Evolutionary conservation across 371 early-diverging fungal species (phyloP), one percentile per base, ranked within the genome.

Genomic region (Amoeboradix gromovi): DNA sequence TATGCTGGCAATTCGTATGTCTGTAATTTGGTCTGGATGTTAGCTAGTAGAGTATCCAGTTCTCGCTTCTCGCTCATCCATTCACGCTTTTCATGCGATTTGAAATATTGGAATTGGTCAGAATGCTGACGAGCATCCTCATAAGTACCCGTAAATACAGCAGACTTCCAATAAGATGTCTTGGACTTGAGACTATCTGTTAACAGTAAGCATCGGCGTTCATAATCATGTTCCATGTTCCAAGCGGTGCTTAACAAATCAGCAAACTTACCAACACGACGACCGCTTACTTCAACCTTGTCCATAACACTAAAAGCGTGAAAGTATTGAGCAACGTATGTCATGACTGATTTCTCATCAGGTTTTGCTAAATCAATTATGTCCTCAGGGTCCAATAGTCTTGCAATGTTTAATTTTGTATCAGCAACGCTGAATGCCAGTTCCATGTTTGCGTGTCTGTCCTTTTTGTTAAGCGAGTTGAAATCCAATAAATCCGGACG

Each of bases 271-370:
- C 87, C 86, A 29, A 94, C 85, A 66, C 95, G 86, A 70, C 95
- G 82, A 27, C 91, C 89, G 0, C 94, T 92, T 0, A 86, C 84
- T 69, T 88, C 93, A 28, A 87, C 82, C 74, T 87, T 90, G 73
- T 85, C 84, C 81, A 68, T 22, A 66, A 0, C 48, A 69, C 90
- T 87, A 71, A 94, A 94, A 2, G 94, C 93, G 74, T 94, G 95
- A 81, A 92, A 98, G 75, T 95, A 98, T 77, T 92, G 89, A 5
- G 95, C 92, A 17, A 97, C 91, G 74, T 98, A 98, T 32, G 98
- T 96, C 89, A 96, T 93, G 30, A 98, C 84, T 1, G 94, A 95
- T 31, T 87, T 84, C 71, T 95, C 94, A 80, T 98, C 98, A 17
- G 96, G 96, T 77, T 74, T 75, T 32, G 74, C 75, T n/a, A 87